phyloP scores from a whole-genome alignment of 139 green algal genomes.

The Marvania coccoides region DNA sequence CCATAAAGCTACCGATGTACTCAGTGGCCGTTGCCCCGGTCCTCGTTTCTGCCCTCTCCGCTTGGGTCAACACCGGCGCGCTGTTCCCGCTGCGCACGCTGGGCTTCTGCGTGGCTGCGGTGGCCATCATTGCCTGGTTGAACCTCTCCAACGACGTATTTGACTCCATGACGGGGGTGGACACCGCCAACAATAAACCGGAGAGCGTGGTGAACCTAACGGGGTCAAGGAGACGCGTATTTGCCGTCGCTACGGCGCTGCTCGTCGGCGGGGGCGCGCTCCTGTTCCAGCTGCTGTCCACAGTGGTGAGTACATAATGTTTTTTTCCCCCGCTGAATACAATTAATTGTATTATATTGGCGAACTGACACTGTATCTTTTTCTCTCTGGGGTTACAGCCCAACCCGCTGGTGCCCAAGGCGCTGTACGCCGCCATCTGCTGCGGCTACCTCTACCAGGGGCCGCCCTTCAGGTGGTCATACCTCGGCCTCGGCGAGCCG shows the following conservation, averaged over 20 bases:
- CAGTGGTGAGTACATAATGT: neutral
- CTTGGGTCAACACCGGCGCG: conserved; percentile 38
- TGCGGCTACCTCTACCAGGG: conserved; percentile 97
- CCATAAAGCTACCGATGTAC: conserved; percentile 92
- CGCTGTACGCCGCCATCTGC: conserved; percentile 71
- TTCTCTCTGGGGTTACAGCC: conserved; percentile 4
- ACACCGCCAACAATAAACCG: conserved; percentile 66
- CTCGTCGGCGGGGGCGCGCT: conserved; percentile 44
- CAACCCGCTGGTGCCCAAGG: conserved; percentile 23
- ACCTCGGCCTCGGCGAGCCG: conserved; percentile 94
- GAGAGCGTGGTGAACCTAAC: conserved; percentile 92
- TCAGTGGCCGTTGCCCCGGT: conserved; percentile 81
- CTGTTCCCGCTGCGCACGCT: conserved; percentile 21
- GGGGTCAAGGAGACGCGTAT: conserved; percentile 9
- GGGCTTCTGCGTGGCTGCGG: conserved; percentile 45
- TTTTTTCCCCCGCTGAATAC: neutral
- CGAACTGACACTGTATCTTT: too few species aligned
- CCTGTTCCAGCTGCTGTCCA: conserved; percentile 27
- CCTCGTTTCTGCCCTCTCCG: conserved; percentile 45
- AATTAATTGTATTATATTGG: neutral
- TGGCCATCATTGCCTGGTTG: conserved; percentile 90
- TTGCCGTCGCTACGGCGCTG: conserved; percentile 33
- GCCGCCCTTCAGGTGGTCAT: conserved; percentile 91
- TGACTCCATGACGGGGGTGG: conserved; percentile 84
- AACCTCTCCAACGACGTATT: conserved; percentile 97